A percentile compares a stretch with the other conserved stretches of the same genome.
These are phyloP conservation scores for Ascochyta viciae-villosae DNA, from an alignment of 2,329 filamentous ascomycete species.

Conservation along the genomic window DNA sequence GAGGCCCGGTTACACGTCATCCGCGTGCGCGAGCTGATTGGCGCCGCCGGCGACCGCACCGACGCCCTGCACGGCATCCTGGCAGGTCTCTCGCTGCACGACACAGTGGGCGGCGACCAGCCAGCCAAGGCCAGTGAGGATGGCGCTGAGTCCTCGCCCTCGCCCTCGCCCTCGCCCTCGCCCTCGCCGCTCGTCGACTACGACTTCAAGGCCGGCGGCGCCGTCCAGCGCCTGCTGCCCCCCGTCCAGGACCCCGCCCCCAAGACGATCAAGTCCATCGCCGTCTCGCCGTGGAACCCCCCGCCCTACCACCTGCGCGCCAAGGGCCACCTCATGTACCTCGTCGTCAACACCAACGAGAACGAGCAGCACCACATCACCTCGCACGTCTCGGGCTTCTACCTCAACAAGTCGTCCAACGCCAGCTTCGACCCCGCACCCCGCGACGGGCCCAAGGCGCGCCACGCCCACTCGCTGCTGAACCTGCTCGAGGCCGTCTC, in stretches of 20 bases:
- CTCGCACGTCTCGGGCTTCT: conserved; percentile 92
- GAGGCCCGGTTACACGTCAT: conserved; percentile 95
- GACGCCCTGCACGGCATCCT: conserved; percentile 86
- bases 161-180: too few relatives aligned
- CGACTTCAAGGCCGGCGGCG: conserved; percentile 74
- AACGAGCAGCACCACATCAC: conserved; percentile 96
- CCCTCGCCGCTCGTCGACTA: conserved; percentile 67
- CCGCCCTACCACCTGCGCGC: conserved; percentile 90
- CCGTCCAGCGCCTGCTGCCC: conserved; percentile 75
- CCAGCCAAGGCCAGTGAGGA: conserved; percentile 33
- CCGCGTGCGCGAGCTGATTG: conserved; percentile 88
- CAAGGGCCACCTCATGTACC: conserved; percentile 90
- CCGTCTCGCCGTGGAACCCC: conserved; percentile 94
- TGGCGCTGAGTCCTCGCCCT: conserved; percentile 43
- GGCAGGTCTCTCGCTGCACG: conserved; percentile 85
- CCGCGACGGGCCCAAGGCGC: conserved; percentile 76
- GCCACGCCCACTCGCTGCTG: conserved; percentile 84
- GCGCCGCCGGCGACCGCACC: conserved; percentile 85
- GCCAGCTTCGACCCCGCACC: conserved; percentile 93
- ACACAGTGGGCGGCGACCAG: conserved; percentile 67
- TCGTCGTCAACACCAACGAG: conserved; percentile 88
- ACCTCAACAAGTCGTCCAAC: conserved; percentile 94
- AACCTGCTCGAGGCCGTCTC: conserved; percentile 80
- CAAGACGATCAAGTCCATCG: conserved; percentile 89
- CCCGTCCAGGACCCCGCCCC: conserved; percentile 70